Evolutionary conservation across 768 basidiomycete genomes (phyloP), one percentile per base, ranked within the genome.

Genomic region (Russula vinacea): DNA sequence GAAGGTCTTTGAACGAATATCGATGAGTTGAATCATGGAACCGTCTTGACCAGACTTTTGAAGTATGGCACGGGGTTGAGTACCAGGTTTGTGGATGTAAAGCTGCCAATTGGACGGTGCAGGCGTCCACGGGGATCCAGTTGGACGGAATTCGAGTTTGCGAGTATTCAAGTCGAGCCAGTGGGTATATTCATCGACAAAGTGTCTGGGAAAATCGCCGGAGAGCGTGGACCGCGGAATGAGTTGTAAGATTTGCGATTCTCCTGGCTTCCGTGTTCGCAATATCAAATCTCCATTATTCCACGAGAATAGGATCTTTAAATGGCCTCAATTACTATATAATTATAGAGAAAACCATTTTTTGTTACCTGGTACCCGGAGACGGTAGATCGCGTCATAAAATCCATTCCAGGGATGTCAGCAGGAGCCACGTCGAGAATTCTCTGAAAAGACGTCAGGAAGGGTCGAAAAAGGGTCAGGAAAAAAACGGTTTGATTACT

Each of bases 71-170:
- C 37, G 47, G 9, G 56, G 40, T 3, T 8, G 32, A 24, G 16
- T 8, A 14, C 29, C 8, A 22, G 11, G 50, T 7, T 24, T 35
- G 13, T 1, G 42, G 37, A 60, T n/a, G 19, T 24, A 22, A 22
- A 64, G 51, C 6, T 61, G 51, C 77, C 76, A 78, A 58, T 76
- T 74, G 5, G 67, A 44, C 32, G 63, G 29, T 0, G 70, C 70
- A 16, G 70, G 59, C 37, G 62, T 40, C 78, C 78, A 79, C 6
- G 67, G 55, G 16, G 65, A 64, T 32, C 65, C 57, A 5, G 71
- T 45, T 11, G 74, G 77, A 42, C 77, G 74, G 32, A 78, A 74
- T 65, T 76, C 75, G 10, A 78, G 65, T 10, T 56, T 52, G 24
- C 55, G 42, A 37, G 50, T 44, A 44, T 56, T 44, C 42, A 74